Evolutionary conservation across 208 protist species (phyloP), one percentile per base, ranked within the genome.

Genomic region (Trypanosoma theileri): DNA sequence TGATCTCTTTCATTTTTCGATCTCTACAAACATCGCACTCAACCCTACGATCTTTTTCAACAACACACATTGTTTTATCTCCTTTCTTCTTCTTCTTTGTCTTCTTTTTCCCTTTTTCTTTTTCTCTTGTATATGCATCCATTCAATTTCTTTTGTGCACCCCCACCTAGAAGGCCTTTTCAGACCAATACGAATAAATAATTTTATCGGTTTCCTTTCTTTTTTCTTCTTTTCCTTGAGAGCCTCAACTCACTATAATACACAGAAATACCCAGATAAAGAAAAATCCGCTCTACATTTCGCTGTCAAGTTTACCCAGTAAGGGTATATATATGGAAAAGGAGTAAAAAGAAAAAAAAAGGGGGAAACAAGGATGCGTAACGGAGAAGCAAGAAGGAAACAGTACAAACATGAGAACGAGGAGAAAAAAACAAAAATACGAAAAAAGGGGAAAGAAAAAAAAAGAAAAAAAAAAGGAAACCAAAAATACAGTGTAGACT

Each of bases 391-490:
- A 40, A 17, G 16, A 64, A 35, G 28, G 28, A 24, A 50, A 64
- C 7, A 21, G 28, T 40, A 40, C 8, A 52, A 28, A 64, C 3
- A 64, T 52, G 17, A 62, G 17, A 51, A 51, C 0, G 19, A 55
- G 28, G 28, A 40, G 21, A 42, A 44, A 59, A 41, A 54, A 74
- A 16, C 3, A 35, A 62, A 40, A 17, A 42, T 71, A 31, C 10
- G 21, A 45, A 59, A 22, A 22, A 69, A n/a, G n/a, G 17, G n/a
- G 22, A 59, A 62, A 44, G 19, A 62, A 69, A 19, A 21, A 14
- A 14, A 16, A 14, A 12, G 12, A 61, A 52, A 55, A 45, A 41
- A 4, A 60, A 35, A 35, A 35, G 6, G 28, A 35, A 35, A 35
- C 28, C 28, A 8, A 35, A 35, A 35, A 35, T 35, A 35, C 28